Evolutionary conservation across 495 filamentous ascomycete species (phyloP), one percentile per base, ranked within the genome.

Genomic region (Penicillium egyptiacum): DNA sequence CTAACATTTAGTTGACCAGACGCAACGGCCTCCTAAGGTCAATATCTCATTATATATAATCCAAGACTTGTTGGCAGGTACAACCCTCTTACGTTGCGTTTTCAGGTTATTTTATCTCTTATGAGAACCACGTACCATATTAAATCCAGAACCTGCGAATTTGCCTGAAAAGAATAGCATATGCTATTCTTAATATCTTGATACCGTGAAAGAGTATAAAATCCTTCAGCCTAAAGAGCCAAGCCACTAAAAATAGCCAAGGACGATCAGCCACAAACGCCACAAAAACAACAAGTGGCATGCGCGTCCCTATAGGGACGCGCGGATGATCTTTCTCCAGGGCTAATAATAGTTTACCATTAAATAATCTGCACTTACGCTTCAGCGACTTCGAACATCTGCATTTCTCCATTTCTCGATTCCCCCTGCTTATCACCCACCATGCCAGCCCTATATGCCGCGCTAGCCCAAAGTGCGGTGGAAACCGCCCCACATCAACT

Each of bases 381-480:
- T 20, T 16, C 5, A n/a, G 2, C 4, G n/a, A 31, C 11, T 11
- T 28, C 25, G 16, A 14, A 43, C 17, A 8, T 43, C 26, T 40
- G 35, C 11, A n/a, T 39, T 42, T 28, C 17, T 23, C n/a, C 11
- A 30, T 11, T 26, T 22, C n/a, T 50, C 14, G 3, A 25, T 20
- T 25, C 20, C 16, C 7, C 19, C 8, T 28, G 22, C 23, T 25
- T 40, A 14, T 14, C 43, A 5, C 11, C 47, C 56, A 57, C 20
- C 16, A 76, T 76, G 73, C 66, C 73, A 7, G 70, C 70, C 8
- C 53, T 68, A 50, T 70, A 74, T 56, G 43, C 57, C 20, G 30
- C 60, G 26, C 57, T 74, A 30, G 55, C 50, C 28, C 55, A 61
- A 35, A 55, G 70, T 33, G 64, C 63, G 51, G 28, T 57, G 51